A percentile compares a stretch with the other conserved stretches of the same genome.
Conservation (phyloP, 305 asterid species). For the Rubia balearica region DNA sequence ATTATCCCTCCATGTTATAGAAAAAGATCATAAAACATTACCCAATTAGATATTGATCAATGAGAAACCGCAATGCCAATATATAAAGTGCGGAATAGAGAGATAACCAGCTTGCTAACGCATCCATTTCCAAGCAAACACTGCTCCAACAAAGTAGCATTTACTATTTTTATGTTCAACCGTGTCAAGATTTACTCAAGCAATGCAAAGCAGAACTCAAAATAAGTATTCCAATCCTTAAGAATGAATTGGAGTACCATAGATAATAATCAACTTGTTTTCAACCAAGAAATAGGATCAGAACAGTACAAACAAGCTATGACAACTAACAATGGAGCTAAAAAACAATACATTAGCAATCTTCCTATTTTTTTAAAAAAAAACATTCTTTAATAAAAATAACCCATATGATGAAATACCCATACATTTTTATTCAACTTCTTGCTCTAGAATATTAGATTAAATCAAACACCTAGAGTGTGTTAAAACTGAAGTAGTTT, state of each 20-base stretch:
- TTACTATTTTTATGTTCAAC: background rate
- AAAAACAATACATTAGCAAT: background rate
- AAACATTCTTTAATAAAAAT: background rate
- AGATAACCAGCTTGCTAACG: background rate
- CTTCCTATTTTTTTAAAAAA: background rate
- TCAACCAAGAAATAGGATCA: conserved; percentile 18
- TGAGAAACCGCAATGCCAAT: background rate
- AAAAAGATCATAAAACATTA: background rate
- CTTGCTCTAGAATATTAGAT: conserved; percentile 50
- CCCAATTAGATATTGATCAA: no score
- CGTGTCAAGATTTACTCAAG: background rate
- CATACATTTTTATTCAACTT: conserved; percentile 64
- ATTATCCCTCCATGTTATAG: conserved; percentile 35
- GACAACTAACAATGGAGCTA: background rate
- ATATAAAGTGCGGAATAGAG: background rate
- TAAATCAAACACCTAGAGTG: no score
- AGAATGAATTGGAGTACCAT: background rate
- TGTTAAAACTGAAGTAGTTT: no score
- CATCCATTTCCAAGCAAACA: background rate
- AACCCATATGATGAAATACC: background rate
- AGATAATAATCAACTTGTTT: conserved; percentile 16
- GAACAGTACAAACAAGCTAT: conserved; percentile 6
- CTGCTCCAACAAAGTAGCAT: background rate
- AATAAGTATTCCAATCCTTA: background rate
- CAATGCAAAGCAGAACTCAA: background rate